Base-by-base conservation (phyloP, 768 basidiomycete genomes). In the Pleurotus cornucopiae region DNA sequence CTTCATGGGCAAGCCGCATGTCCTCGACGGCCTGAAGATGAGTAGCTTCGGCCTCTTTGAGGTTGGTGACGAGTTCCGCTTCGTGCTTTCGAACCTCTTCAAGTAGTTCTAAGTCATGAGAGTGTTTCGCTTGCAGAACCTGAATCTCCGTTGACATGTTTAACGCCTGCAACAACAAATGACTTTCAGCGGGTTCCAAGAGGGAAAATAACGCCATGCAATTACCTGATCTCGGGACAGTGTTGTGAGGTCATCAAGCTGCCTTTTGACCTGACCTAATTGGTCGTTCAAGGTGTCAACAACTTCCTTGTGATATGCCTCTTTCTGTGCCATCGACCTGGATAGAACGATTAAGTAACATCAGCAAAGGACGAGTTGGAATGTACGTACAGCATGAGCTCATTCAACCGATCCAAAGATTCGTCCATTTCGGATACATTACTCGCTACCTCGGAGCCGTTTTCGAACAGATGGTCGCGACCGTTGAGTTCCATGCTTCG, bases 281-380 rank as follows among this genome's bases (percentile, higher is more conserved):
- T 95, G 83, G 12, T 73, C 65, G 44, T 84, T 85, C 60, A 98
- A 77, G 30, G 74, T 74, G 41, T 91, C 86, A 23, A 97, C 88
- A 20, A 81, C 67, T 64, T 96, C 91, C 37, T 84, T 83, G 67
- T 98, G 96, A 34, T 85, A 77, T 3, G 91, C 88, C 69, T 99
- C 97, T 68, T 98, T 98, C 73, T 91, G 88, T 2, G 95, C 95
- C 96, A 98, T 98, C 2, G 96, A 92, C 60, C 94, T 97, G 57
- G 11, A 63, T 45, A 46, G 6, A 25, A 40, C 7, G 58, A 58
- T 44, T 57, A 64, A 37, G 56, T 58, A 23, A 45, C 46, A 49
- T 41, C 58, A 45, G 20, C 6, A 3, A 41, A 30, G 37, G 26
- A 21, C 46, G 16, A 54, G 26, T 45, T 34, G 45, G 43, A 56